These are phyloP conservation scores for Euphorbia neoarborescens DNA, from an alignment of 441 rosid species.

Conservation along the genomic window DNA sequence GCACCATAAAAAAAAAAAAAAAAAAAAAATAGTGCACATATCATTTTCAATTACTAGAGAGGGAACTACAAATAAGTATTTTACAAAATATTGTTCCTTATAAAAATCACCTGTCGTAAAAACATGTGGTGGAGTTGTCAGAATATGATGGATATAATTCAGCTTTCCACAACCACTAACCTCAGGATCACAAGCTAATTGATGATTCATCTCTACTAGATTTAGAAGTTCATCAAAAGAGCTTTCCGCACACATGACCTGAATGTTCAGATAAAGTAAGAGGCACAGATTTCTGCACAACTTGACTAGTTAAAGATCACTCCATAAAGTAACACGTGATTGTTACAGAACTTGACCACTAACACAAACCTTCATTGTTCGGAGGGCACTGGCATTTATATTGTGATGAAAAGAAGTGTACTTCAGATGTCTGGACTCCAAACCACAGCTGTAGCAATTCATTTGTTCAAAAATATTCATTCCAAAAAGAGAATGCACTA, in stretches of 20 bases:
- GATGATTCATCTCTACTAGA: conserved; percentile 84
- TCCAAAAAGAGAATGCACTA: conserved; percentile 84
- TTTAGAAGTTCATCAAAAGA: conserved; percentile 67
- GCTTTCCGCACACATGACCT: conserved; percentile 61
- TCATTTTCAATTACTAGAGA: conserved; percentile 1
- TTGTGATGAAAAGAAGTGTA: conserved; percentile 90
- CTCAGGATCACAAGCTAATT: conserved; percentile 76
- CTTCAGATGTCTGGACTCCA: conserved; percentile 84
- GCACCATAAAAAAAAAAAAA: conserved; percentile 25
- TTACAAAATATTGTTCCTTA: conserved; percentile 8
- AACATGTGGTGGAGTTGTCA: conserved; percentile 64
- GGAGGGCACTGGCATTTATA: conserved; percentile 86
- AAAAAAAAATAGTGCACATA: conserved; percentile 10
- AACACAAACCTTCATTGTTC: conserved; percentile 65
- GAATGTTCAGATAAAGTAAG: conserved; percentile 21
- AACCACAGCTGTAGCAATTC: conserved; percentile 70
- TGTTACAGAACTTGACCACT: not conserved
- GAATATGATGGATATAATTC: conserved; percentile 68
- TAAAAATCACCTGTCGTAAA: conserved; percentile 62
- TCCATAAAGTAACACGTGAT: not conserved
- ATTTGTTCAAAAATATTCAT: conserved; percentile 74
- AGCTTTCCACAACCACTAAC: conserved; percentile 77
- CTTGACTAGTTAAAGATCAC: not conserved
- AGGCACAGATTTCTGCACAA: conserved; percentile 10
- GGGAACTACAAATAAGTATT: not conserved